Evolutionary conservation across 306 rosid genomes (phyloP).

Genomic region (Ormosia semicastrata): DNA sequence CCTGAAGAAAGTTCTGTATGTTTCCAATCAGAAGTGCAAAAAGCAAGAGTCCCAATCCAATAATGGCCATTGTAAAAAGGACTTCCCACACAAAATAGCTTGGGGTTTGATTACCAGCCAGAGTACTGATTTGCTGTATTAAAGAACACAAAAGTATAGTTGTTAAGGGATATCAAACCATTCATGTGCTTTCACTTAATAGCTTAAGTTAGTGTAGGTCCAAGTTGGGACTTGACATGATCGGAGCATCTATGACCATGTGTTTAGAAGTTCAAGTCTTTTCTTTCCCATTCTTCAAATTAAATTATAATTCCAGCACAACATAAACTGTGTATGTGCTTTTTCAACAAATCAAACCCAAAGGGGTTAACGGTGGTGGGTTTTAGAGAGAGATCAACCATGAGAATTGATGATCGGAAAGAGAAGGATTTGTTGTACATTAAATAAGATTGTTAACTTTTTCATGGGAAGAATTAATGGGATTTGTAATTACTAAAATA

Average conservation of each 20-base stretch:
- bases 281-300: background rate
- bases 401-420: background rate
- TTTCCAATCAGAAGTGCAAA: conserved; percentile 87
- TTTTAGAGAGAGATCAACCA: background rate
- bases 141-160: conserved; percentile 16
- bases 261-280: background rate
- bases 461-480: background rate
- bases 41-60: conserved; percentile 84
- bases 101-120: conserved; percentile 67
- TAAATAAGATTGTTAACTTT: background rate
- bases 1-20: conserved; percentile 87
- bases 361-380: background rate
- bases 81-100: conserved; percentile 81
- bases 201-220: background rate
- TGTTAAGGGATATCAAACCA: background rate
- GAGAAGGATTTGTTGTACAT: background rate
- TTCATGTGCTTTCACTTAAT: background rate
- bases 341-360: background rate
- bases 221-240: background rate
- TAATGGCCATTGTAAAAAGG: conserved; percentile 67
- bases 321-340: background rate
- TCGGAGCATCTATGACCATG: background rate
- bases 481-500: background rate
- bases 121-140: conserved; percentile 87
- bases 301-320: background rate